Base-by-base conservation (phyloP, 306 rosid species). In the Morella rubra region DNA sequence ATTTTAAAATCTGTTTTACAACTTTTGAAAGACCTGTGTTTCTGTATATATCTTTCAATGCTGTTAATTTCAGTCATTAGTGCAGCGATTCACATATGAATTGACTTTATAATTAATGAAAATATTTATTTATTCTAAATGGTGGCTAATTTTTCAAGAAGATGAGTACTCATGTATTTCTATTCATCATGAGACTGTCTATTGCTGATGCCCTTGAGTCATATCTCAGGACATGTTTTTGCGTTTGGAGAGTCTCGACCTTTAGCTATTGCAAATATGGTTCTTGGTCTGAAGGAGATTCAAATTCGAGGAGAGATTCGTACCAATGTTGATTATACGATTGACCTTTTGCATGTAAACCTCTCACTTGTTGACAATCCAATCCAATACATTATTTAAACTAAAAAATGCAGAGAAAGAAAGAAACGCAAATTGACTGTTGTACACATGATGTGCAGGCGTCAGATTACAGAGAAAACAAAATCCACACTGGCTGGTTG, bases 291-390 rank as follows among this genome's bases (percentile, higher is more conserved):
- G 81, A 95, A 95, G 88, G 97, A 95, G 85, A 88, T 95, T 88
- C 99, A 95, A 86, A 95, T 95, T 84, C 95, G 99, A 19, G 99
- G 99, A 79, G 99, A 95, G 87, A 90, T 95, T 66, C 99, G 92
- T 61, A 85, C 97, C 46, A 95, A 95, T 73, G 99, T 95, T 77
- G 99, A 95, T 85, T 95, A 95, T 84, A 89, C 99, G 27, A 86
- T 95, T 68, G 97, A 95, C 87, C 97, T 95, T 77, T 82, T 95
- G 73, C 91, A 95, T 87, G 99, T 95, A 89, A 82, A 50, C 73
- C 37, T 62, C 89, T 73, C 78, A 49, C 60, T 54, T 46, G 75
- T 67, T 61, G 65, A 70, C 22, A 53, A 72, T 71, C 67, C 71
- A 71, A 60, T 77, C 62, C 47, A 27, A 20, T 81, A 72, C 27